phyloP scores from a whole-genome alignment of 345 rosid genomes.

The Sonneratia caseolaris region DNA sequence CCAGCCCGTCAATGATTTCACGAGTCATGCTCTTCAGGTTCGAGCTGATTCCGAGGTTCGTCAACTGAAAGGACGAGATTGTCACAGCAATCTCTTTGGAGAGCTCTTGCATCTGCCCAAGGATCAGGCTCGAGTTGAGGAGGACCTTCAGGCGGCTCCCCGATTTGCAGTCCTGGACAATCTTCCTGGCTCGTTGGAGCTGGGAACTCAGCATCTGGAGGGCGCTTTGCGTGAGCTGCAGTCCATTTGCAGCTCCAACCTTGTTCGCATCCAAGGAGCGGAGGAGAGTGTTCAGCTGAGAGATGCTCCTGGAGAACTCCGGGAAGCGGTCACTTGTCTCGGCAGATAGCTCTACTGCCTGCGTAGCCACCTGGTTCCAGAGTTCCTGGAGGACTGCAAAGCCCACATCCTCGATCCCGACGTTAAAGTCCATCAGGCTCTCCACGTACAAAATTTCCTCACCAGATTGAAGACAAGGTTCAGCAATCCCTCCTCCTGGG shows the following conservation, averaged over 20 bases:
- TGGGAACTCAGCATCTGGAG: constrained; percentile 21
- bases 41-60: constrained; percentile 27
- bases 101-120: constrained; percentile 21
- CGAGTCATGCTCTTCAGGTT: constrained; percentile 22
- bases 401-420: constrained; percentile 25
- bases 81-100: constrained; percentile 36
- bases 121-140: constrained; percentile 22
- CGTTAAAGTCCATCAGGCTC: constrained; percentile 10
- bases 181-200: constrained; percentile 20
- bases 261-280: constrained; percentile 20
- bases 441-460: neutral
- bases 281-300: constrained; percentile 21
- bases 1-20: constrained; percentile 17
- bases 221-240: constrained; percentile 17
- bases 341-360: constrained; percentile 17
- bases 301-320: constrained; percentile 24
- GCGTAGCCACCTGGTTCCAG: constrained; percentile 28
- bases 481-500: neutral
- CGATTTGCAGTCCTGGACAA: constrained; percentile 26
- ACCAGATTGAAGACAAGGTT: neutral
- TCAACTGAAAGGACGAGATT: constrained; percentile 32
- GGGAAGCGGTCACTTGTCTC: constrained; percentile 33
- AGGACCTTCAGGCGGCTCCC: constrained; percentile 28
- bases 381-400: constrained; percentile 29
- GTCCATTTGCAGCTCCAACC: constrained; percentile 27